Percentiles rank a stretch among this genome's conserved stretches.
Conservation (phyloP, 2,329 filamentous ascomycete genomes). For the Aspergillus niger region DNA sequence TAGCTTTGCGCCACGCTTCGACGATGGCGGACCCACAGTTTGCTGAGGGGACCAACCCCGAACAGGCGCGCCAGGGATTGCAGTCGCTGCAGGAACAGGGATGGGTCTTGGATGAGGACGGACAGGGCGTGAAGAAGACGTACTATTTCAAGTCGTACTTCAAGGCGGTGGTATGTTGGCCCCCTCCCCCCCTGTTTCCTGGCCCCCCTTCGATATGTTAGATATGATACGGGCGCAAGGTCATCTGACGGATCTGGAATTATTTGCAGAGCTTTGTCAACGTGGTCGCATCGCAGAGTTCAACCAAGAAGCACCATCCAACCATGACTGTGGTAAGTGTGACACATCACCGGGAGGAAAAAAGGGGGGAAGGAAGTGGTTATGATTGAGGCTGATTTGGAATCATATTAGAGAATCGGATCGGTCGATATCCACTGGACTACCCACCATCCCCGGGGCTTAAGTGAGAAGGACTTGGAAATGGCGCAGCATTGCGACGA, state of each 20-base stretch:
- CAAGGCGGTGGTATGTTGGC: conserved; percentile 38
- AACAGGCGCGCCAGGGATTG: conserved; percentile 27
- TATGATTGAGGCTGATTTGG: conserved; percentile 13
- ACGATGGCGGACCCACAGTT: conserved; percentile 27
- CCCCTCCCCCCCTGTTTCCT: background rate
- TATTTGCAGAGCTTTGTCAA: conserved; percentile 38
- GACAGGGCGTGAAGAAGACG: conserved; percentile 40
- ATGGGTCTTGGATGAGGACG: conserved; percentile 38
- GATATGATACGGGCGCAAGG: background rate
- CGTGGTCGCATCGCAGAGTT: conserved; percentile 40
- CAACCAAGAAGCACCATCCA: conserved; percentile 42
- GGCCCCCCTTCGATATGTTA: background rate
- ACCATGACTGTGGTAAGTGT: conserved; percentile 42
- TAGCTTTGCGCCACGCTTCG: conserved; percentile 16
- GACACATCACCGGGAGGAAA: background rate
- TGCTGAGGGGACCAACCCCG: conserved; percentile 33
- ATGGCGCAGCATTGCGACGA: conserved; percentile 43
- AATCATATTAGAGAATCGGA: conserved; percentile 32
- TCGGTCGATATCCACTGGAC: conserved; percentile 45
- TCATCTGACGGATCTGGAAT: background rate
- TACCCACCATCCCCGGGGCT: conserved; percentile 42
- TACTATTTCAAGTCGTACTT: conserved; percentile 44
- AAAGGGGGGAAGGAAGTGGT: background rate
- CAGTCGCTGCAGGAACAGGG: conserved; percentile 30
- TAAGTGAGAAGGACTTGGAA: conserved; percentile 39